Evolutionary conservation across 2,329 filamentous ascomycete species (phyloP).

Genomic region (Diaporthe australafricana): DNA sequence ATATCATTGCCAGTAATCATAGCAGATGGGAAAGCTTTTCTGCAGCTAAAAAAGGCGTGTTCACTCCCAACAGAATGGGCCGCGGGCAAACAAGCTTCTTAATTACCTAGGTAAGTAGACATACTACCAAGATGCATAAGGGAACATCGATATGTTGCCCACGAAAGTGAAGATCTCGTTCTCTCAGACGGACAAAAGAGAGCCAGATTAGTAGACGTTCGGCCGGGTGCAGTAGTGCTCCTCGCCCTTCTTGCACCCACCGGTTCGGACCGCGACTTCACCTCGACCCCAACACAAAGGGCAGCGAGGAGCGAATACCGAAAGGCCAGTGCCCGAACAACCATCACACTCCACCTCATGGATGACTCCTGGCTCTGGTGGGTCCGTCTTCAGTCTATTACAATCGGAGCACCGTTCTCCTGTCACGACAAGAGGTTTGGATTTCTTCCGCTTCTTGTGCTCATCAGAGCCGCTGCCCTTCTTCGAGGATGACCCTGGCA

Average conservation of each 20-base stretch:
- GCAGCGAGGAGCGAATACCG: background rate
- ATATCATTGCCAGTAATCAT: background rate
- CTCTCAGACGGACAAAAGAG: background rate
- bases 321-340: background rate
- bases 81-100: background rate
- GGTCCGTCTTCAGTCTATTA: background rate
- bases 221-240: background rate
- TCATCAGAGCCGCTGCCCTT: background rate
- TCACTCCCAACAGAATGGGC: background rate
- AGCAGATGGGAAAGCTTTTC: background rate
- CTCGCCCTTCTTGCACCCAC: background rate
- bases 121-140: background rate
- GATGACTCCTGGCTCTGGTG: background rate
- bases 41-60: background rate
- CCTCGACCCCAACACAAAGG: background rate
- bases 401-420: background rate
- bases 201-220: background rate
- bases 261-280: background rate
- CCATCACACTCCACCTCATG: rapidly evolving
- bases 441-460: background rate
- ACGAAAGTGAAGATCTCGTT: background rate
- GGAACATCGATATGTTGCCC: background rate
- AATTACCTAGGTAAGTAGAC: background rate
- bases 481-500: background rate
- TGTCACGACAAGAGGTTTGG: background rate